A percentile compares a stretch with the other conserved stretches of the same genome.
Conservation (phyloP, 2,329 filamentous ascomycete species). For the Venturiaceae sp. region DNA sequence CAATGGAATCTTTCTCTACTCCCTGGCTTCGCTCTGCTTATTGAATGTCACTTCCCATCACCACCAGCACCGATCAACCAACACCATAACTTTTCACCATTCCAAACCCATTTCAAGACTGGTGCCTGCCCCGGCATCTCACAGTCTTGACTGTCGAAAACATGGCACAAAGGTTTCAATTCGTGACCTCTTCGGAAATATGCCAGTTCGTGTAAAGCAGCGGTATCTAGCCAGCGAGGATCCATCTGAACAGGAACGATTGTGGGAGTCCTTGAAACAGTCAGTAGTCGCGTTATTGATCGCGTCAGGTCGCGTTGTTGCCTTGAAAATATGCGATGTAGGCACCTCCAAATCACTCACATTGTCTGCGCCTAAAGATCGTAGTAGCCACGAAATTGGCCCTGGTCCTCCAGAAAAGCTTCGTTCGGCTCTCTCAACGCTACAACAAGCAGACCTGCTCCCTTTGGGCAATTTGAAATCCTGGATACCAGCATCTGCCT, state of each 20-base stretch:
- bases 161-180: constrained; percentile 72
- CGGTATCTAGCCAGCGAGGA: constrained; percentile 47
- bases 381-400: constrained; percentile 6
- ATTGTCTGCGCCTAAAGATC: constrained; percentile 8
- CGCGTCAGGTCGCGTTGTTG: constrained; percentile 50
- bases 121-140: constrained; percentile 48
- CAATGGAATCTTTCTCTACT: constrained; percentile 67
- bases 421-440: constrained; percentile 26
- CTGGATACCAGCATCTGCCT: constrained; percentile 66
- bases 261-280: constrained; percentile 56
- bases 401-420: background rate
- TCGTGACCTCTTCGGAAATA: constrained; percentile 75
- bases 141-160: constrained; percentile 43
- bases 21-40: constrained; percentile 65
- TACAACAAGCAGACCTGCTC: constrained; percentile 58
- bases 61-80: constrained; percentile 47
- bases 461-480: constrained; percentile 39
- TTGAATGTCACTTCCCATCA: constrained; percentile 68
- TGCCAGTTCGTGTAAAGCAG: constrained; percentile 85
- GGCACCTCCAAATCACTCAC: constrained; percentile 27
- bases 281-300: constrained; percentile 57
- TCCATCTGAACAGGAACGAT: constrained; percentile 43
- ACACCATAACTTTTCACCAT: constrained; percentile 61
- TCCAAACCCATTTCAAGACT: constrained; percentile 56
- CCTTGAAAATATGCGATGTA: constrained; percentile 49